phyloP scores from a whole-genome alignment of 768 basidiomycete genomes.

The Suillus cothurnatus region DNA sequence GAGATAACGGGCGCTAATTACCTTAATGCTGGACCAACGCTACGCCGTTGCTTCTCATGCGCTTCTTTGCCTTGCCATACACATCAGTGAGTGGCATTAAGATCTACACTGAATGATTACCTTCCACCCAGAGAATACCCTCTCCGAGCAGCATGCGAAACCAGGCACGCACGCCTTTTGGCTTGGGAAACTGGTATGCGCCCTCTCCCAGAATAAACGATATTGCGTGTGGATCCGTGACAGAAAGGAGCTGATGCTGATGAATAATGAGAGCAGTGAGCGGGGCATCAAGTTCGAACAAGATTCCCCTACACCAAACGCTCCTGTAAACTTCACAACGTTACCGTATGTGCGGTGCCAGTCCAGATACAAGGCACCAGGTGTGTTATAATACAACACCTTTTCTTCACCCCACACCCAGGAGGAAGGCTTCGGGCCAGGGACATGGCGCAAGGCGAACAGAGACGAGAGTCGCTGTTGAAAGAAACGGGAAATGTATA shows the following conservation, averaged over 20 bases:
- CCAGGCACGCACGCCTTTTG: constrained; percentile 63
- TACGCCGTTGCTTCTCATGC: constrained; percentile 56
- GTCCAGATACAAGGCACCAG: constrained; percentile 51
- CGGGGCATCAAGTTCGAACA: constrained; percentile 9
- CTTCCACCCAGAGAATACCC: constrained; percentile 70
- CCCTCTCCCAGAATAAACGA: constrained; percentile 56
- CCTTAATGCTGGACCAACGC: constrained; percentile 61
- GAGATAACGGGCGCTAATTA: constrained; percentile 23
- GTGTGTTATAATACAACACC: constrained; percentile 50
- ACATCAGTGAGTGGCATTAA: constrained; percentile 9
- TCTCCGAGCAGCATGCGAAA: constrained; percentile 61
- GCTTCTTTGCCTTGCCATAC: constrained; percentile 48
- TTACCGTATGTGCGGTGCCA: constrained; percentile 60
- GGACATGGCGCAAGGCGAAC: constrained; percentile 44
- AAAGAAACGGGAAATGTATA: constrained; percentile 36
- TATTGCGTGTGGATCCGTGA: constrained; percentile 57
- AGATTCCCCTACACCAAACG: constrained; percentile 49
- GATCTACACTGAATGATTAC: constrained; percentile 29
- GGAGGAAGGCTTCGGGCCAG: constrained; percentile 52
- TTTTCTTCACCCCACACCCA: constrained; percentile 66
- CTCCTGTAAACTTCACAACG: constrained; percentile 56
- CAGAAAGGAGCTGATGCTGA: constrained; percentile 59
- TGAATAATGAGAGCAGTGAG: constrained; percentile 25
- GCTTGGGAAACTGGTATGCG: constrained; percentile 62
- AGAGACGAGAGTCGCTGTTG: constrained; percentile 37